Base-by-base conservation (phyloP, 345 rosid species). In the Boechera stricta region DNA sequence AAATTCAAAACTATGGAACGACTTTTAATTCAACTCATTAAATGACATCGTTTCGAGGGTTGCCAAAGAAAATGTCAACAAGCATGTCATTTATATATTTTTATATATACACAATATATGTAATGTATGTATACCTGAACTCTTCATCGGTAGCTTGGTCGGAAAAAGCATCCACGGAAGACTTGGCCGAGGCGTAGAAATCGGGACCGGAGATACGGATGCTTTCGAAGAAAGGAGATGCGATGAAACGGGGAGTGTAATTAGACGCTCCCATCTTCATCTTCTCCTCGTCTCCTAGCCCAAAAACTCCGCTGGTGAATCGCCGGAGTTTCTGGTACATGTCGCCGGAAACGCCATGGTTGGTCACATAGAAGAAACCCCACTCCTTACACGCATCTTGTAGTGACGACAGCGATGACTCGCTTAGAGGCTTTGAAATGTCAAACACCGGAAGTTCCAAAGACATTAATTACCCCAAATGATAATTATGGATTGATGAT, bases 161-260 rank as follows among this genome's bases (percentile, higher is more conserved):
- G 33, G 85, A 76, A 61, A 91, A 84, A 67, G 71, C 82, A 57
- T 77, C 81, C 8, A 83, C 79, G 44, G 90, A 89, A 58, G 84
- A 79, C 76, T 82, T 81, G 0, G 90, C 88, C 12, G 93, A 91
- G 42, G 81, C 55, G 10, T 81, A 79, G 83, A 89, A 93, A 64
- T 89, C 92, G 0, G 97, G 93, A 48, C 98, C 92, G 7, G 86
- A 80, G 16, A 93, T 93, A 32, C 84, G 79, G 5, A 93, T 77
- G 77, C 98, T 88, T 64, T 93, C 98, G 44, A 91, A 93, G 78
- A 83, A 93, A 18, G 97, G 98, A 21, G 95, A 93, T 44, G 97
- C 98, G 10, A 93, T 89, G 85, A 91, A 93, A 72, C 77, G 91
- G 1, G 98, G 97, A 65, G 93, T 87, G 78, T 87, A 91, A 15